Base-by-base conservation (phyloP, 2,329 filamentous ascomycete genomes). In the Aspergillus candidus region DNA sequence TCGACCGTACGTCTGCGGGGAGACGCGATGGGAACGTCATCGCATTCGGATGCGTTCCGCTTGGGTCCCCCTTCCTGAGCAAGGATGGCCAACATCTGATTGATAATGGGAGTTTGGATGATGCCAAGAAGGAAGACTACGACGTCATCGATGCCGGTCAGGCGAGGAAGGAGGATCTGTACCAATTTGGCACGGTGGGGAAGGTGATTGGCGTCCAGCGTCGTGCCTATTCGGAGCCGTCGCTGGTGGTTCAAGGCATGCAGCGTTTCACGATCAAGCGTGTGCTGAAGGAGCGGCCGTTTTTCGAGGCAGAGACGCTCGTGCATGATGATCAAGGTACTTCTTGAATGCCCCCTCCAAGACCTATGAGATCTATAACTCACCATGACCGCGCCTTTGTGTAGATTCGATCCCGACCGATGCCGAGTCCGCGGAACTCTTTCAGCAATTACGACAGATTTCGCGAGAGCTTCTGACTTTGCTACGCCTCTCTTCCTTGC, bases 381-480 rank as follows among this genome's bases (percentile, higher is more conserved):
- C 22, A 27, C 22, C 6, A 27, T 27, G 22, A 1, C 22, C 8
- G 22, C 7, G 22, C 41, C 31, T 18, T 8, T 11, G 33, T n/a
- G 43, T 58, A 67, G 66, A 62, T 36, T 59, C 67, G 6, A 55
- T 63, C 30, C 55, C 72, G n/a, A 72, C 76, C 43, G 82, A 90
- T 52, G 69, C 78, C 38, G 78, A 83, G 50, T 73, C 86, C 11
- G 77, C 82, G 49, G 80, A 84, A 33, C 72, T 85, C 17, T 97
- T 97, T 63, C 76, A 79, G 38, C 80, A 87, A 44, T 75, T 98
- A 46, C 94, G 95, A 70, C 78, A 86, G 46, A 74, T 91, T 35
- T 94, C 90, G 5, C 79, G 87, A 48, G 91, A 97, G 66, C 79
- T 97, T 34, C 79, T 97, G 17, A 84, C 86, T 2, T 79, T 95